Conservation (phyloP, 768 basidiomycete species). For the Panus rudis region DNA sequence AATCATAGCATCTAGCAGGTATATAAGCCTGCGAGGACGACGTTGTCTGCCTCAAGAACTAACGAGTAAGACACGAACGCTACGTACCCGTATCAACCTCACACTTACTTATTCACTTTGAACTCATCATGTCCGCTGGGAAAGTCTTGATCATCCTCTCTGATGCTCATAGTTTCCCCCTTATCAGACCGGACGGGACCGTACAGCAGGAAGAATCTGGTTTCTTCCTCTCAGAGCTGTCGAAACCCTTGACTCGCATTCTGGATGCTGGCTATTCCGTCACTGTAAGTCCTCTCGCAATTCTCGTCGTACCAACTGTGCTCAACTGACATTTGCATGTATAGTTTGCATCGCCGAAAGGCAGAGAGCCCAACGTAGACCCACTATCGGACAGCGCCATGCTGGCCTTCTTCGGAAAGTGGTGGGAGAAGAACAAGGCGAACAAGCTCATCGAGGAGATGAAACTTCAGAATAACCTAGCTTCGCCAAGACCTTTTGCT, state of each 20-base stretch:
- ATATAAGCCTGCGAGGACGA: too few relatives aligned
- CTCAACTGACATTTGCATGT: not conserved
- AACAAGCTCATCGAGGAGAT: slow-evolving; percentile 14
- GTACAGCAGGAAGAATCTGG: slow-evolving; percentile 14
- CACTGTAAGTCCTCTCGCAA: slow-evolving; percentile 9
- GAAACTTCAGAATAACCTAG: slow-evolving; percentile 17
- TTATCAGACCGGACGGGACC: slow-evolving; percentile 15
- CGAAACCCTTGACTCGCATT: slow-evolving; percentile 17
- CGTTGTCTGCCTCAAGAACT: too few relatives aligned
- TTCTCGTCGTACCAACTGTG: too few relatives aligned
- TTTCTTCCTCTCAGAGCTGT: slow-evolving; percentile 21
- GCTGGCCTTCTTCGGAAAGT: slow-evolving; percentile 18
- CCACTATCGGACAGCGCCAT: slow-evolving; percentile 17
- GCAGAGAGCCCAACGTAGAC: slow-evolving; percentile 17
- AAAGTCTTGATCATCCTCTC: slow-evolving; percentile 21
- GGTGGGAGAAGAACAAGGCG: slow-evolving; percentile 16
- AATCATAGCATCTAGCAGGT: too few relatives aligned
- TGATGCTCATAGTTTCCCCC: slow-evolving; percentile 14
- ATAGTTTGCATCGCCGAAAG: slow-evolving; percentile 20
- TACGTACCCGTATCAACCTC: not conserved
- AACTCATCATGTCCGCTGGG: slow-evolving; percentile 6
- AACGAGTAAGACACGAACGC: not conserved
- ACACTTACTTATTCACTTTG: not conserved
- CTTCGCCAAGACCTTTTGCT: slow-evolving; percentile 16
- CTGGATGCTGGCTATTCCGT: slow-evolving; percentile 20